These are phyloP conservation scores for Phytopythium aichiense DNA, from an alignment of 352 stramenopile genomes.

Conservation along the genomic window DNA sequence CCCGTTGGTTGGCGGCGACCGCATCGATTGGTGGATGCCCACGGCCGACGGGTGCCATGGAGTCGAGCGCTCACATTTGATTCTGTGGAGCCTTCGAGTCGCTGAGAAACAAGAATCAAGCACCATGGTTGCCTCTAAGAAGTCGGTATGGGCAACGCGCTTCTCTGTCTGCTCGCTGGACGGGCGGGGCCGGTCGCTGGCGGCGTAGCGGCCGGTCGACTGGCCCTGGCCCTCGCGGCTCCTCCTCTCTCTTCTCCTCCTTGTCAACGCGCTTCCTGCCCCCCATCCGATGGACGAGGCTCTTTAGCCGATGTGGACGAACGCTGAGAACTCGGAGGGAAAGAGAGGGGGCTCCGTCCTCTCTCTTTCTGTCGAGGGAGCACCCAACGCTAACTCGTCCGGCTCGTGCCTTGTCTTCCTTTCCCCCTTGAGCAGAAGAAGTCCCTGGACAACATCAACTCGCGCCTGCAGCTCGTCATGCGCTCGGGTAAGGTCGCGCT, in stretches of 20 bases:
- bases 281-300: slow-evolving; percentile 65
- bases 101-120: slow-evolving; percentile 74
- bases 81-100: slow-evolving; percentile 59
- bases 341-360: slow-evolving; percentile 3
- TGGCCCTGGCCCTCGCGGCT: neutral
- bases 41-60: neutral
- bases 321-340: slow-evolving; percentile 7
- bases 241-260: slow-evolving; percentile 2
- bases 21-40: no score
- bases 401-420: neutral
- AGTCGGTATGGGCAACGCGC: slow-evolving; percentile 74
- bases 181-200: slow-evolving; percentile 5
- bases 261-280: slow-evolving; percentile 15
- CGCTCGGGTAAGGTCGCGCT: slow-evolving; percentile 98
- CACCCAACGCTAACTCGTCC: slow-evolving; percentile 21
- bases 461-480: slow-evolving; percentile 98
- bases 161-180: slow-evolving; percentile 16
- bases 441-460: slow-evolving; percentile 99
- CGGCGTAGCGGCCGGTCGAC: neutral
- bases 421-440: slow-evolving; percentile 89
- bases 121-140: slow-evolving; percentile 90
- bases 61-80: slow-evolving; percentile 18
- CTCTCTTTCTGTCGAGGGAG: slow-evolving; percentile 24
- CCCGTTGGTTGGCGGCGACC: no score
- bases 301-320: slow-evolving; percentile 9